Evolutionary conservation across 495 filamentous ascomycete species (phyloP), one percentile per base, ranked within the genome.

Genomic region (Neurospora sp.): DNA sequence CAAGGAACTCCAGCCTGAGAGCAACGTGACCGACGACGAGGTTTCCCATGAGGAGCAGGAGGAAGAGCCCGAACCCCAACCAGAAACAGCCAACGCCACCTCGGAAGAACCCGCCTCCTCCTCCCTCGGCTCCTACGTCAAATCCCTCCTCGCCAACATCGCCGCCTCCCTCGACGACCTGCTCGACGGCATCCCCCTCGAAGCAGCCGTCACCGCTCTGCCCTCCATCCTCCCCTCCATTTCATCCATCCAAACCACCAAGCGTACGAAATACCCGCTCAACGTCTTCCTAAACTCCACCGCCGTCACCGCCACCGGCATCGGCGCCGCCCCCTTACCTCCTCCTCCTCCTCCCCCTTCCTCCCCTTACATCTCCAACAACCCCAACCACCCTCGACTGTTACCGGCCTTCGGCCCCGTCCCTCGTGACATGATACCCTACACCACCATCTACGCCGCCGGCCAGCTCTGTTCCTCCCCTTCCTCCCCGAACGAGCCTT

Each of bases 271-370:
- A 62, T 31, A 31, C 62, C 35, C 71, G 1, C 77, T 75, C 75
- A 79, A 80, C 69, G 69, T 79, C 11, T 75, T 80, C 31, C 72
- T 82, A 74, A 79, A 84, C 71, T 77, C 82, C 71, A 89, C 92
- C 0, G 95, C 92, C 70, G 88, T 92, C 41, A 86, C 91, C 1
- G 87, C 94, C 1, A 89, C 89, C 0, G 95, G 95, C 18, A 72
- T 90, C 11, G 94, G 95, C 38, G 90, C 93, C 0, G 90, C 90
- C 1, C 91, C 93, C 0, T 78, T 97, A 0, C 92, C 94, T 0
- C 54, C 54, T 48, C 9, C 46, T 16, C 54, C 54, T 16, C 54
- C 54, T 62, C 54, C 12, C 20, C 54, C 54, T 4, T 62, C 54
- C 0, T 62, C 54, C 5, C 87, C 94, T 69, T 82, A 89, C 18